phyloP scores from a whole-genome alignment of 495 filamentous ascomycete genomes.

The Lophiotrema nucula region DNA sequence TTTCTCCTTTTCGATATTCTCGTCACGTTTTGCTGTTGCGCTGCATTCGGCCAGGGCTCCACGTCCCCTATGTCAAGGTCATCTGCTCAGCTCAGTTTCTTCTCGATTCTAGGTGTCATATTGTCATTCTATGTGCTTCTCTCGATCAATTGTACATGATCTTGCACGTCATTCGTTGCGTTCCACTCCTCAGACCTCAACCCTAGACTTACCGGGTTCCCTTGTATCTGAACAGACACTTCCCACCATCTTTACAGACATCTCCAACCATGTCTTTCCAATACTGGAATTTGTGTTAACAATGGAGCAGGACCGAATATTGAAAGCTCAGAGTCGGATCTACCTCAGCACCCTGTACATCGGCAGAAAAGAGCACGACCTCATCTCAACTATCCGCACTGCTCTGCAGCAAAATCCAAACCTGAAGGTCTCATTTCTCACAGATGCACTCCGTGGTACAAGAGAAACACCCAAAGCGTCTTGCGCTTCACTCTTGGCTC shows the following conservation, averaged over 20 bases:
- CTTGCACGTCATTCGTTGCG: no score
- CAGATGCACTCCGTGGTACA: slow-evolving; percentile 87
- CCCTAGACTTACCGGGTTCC: no score
- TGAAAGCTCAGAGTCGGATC: slow-evolving; percentile 70
- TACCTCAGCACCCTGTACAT: slow-evolving; percentile 96
- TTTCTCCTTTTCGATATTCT: neutral
- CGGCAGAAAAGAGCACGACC: slow-evolving; percentile 87
- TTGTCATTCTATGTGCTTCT: no score
- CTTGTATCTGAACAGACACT: no score
- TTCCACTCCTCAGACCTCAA: no score
- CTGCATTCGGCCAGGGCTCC: neutral
- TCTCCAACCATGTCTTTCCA: no score
- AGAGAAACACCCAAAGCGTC: slow-evolving; percentile 85
- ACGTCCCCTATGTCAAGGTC: no score
- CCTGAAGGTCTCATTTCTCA: slow-evolving; percentile 86
- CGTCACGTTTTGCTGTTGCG: neutral
- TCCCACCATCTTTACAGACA: no score
- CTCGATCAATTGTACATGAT: no score
- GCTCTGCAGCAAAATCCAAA: slow-evolving; percentile 71
- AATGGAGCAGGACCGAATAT: slow-evolving; percentile 82
- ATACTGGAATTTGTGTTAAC: no score
- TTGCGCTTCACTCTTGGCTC: slow-evolving; percentile 82
- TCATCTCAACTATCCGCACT: slow-evolving; percentile 75
- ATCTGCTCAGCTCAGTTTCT: no score
- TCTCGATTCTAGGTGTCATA: no score